Evolutionary conservation across 495 filamentous ascomycete species (phyloP).

Genomic region (Lichina pygmaea): DNA sequence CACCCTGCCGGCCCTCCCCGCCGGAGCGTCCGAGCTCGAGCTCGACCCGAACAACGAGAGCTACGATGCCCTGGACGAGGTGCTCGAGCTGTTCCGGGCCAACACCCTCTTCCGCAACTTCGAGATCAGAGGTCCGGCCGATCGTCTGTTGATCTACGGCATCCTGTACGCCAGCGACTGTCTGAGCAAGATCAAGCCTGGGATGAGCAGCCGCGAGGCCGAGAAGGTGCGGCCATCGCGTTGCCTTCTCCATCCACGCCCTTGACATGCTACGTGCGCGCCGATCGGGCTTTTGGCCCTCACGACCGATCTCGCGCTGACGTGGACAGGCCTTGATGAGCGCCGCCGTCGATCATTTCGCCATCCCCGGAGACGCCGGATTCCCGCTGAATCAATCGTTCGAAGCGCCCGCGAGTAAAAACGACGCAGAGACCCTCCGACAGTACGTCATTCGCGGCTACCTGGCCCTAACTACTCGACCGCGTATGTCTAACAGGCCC

Average conservation of each 20-base stretch:
- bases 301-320: neutral
- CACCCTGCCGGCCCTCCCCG: conserved; percentile 45
- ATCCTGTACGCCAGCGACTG: conserved; percentile 84
- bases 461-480: neutral
- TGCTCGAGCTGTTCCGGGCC: conserved; percentile 76
- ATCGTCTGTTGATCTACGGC: conserved; percentile 85
- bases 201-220: conserved; percentile 29
- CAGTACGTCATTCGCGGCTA: conserved; percentile 21
- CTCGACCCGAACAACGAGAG: conserved; percentile 64
- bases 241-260: no score
- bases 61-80: conserved; percentile 89
- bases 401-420: conserved; percentile 55
- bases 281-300: neutral
- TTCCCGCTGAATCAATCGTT: conserved; percentile 81
- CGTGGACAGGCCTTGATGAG: conserved; percentile 31
- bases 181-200: conserved; percentile 56
- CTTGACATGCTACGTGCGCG: no score
- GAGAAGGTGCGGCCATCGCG: conserved; percentile 21
- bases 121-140: conserved; percentile 90
- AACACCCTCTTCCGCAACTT: conserved; percentile 99
- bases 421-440: conserved; percentile 66
- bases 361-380: conserved; percentile 76
- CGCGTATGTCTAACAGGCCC: neutral
- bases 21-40: conserved; percentile 35
- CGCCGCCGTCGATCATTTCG: conserved; percentile 69